Evolutionary conservation across 2,329 filamentous ascomycete genomes (phyloP).

Genomic region (Ophiostoma triangulosporum): DNA sequence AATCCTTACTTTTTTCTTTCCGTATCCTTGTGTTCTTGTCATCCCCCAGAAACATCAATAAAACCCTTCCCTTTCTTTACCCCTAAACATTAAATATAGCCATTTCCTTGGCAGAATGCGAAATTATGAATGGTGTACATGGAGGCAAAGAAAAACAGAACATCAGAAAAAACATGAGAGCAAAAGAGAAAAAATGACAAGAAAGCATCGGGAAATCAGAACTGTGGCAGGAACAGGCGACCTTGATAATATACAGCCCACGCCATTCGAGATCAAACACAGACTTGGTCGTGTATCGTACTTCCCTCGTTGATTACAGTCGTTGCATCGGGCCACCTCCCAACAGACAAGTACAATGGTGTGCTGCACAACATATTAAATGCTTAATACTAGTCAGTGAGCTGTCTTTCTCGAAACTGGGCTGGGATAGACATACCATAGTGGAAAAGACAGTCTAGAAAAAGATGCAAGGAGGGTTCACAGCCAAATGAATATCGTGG

Average conservation of each 20-base stretch:
- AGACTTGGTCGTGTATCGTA: background rate
- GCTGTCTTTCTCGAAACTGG: background rate
- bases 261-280: background rate
- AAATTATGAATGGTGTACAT: slow-evolving; percentile 4
- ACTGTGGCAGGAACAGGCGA: background rate
- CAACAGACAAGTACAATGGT: background rate
- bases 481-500: background rate
- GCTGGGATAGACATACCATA: background rate
- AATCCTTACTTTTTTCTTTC: background rate
- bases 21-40: too few relatives aligned
- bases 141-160: background rate
- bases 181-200: background rate
- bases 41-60: too few relatives aligned
- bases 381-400: too few relatives aligned
- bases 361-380: background rate
- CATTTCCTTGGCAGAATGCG: background rate
- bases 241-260: background rate
- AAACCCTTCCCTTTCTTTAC: too few relatives aligned
- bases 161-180: background rate
- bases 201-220: background rate
- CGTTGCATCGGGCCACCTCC: background rate
- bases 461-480: background rate
- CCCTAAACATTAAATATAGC: background rate
- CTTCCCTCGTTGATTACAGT: background rate
- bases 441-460: background rate